A percentile compares a stretch with the other conserved stretches of the same genome.
Evolutionary conservation across 805 yeast species (phyloP).

Genomic region (Brettanomyces sp.): DNA sequence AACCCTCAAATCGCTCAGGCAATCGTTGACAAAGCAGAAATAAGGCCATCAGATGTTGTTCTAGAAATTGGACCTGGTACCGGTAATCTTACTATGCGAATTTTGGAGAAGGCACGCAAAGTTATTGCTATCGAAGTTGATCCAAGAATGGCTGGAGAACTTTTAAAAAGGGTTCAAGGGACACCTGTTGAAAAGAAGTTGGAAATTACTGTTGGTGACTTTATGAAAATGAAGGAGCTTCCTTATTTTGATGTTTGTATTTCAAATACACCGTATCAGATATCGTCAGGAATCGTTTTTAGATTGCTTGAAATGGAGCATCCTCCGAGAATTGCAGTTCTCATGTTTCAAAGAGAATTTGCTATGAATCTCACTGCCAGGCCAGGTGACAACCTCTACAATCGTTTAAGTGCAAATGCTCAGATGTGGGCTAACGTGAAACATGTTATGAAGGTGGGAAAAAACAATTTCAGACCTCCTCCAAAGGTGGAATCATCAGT

Average conservation of each 20-base stretch:
- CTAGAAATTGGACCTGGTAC: conserved; percentile 99
- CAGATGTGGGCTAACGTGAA: conserved; percentile 99
- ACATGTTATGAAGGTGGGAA: conserved; percentile 97
- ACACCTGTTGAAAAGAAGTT: conserved; percentile 88
- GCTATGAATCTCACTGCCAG: conserved; percentile 88
- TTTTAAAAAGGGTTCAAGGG: conserved; percentile 95
- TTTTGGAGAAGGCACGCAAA: conserved; percentile 82
- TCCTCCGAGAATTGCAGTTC: conserved; percentile 90
- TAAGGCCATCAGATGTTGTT: conserved; percentile 86
- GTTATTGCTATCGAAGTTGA: conserved; percentile 98
- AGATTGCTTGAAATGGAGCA: conserved; percentile 81
- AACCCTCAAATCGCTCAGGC: conserved; percentile 97
- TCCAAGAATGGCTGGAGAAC: conserved; percentile 99
- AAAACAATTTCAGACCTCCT: conserved; percentile 94
- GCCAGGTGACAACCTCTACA: conserved; percentile 92
- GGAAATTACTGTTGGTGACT: conserved; percentile 89
- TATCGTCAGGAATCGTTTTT: conserved; percentile 93
- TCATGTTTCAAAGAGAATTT: conserved; percentile 97
- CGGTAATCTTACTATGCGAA: conserved; percentile 90
- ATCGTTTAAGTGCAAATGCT: conserved; percentile 90
- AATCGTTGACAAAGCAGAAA: conserved; percentile 91
- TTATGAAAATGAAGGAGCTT: conserved; percentile 79
- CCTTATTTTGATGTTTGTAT: conserved; percentile 95
- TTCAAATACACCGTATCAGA: conserved; percentile 95
- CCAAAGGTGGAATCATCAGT: conserved; percentile 98